A percentile compares a stretch with the other conserved stretches of the same genome.
phyloP scores from a whole-genome alignment of 805 yeast species.

The Spencermartinsiella europaea region DNA sequence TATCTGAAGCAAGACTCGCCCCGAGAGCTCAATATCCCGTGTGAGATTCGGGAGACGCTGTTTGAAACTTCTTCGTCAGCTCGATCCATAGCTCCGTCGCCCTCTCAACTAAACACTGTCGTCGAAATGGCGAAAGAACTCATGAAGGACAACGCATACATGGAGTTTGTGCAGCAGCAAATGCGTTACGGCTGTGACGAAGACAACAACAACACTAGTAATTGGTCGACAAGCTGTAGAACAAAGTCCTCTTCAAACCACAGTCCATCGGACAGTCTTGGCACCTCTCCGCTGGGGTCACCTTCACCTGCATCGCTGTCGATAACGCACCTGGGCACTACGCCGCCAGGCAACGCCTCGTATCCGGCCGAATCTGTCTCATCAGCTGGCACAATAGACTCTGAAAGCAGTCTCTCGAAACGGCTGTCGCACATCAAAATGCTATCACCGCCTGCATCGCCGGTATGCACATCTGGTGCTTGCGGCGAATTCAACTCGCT shows the following conservation, averaged over 20 bases:
- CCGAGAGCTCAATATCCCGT: conserved; percentile 30
- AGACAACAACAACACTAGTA: background rate
- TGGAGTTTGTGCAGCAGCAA: conserved; percentile 22
- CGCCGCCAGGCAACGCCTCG: background rate
- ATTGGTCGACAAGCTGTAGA: background rate
- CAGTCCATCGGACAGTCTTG: too few species aligned
- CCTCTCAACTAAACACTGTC: conserved; percentile 18
- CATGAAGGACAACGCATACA: conserved; percentile 27
- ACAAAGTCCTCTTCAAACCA: too few species aligned
- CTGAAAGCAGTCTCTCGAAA: too few species aligned
- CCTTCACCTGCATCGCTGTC: background rate
- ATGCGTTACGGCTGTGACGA: background rate
- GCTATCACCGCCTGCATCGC: background rate
- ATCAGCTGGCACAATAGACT: too few species aligned
- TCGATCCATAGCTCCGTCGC: conserved; percentile 17
- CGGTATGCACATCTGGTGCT: background rate
- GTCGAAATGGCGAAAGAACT: conserved; percentile 23
- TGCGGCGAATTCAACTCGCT: background rate
- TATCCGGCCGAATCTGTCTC: too few species aligned
- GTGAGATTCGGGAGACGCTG: conserved; percentile 24
- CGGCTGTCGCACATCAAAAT: background rate
- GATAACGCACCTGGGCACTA: background rate
- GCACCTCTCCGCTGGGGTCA: background rate
- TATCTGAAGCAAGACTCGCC: conserved; percentile 25
- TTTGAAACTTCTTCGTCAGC: conserved; percentile 5